Evolutionary conservation across 2,329 filamentous ascomycete species (phyloP), one percentile per base, ranked within the genome.

Genomic region (Cercospora brassicicola): DNA sequence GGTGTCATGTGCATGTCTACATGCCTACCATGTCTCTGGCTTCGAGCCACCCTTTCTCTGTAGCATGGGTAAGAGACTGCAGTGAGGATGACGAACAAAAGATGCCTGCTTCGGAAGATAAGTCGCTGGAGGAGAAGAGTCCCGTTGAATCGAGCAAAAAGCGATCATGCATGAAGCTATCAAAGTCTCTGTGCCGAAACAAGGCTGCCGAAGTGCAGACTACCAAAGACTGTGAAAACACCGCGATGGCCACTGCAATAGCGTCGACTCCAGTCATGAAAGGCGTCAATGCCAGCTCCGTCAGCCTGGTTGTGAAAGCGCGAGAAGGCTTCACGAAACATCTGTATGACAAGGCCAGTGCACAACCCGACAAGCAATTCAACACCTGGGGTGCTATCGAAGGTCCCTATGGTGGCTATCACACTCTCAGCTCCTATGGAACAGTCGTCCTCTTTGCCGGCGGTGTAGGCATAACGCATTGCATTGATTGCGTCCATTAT

Each of bases 1-100:
- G 87, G 62, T 85, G 84, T 74, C 86, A 89, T 75, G 86, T 88
- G 11, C 88, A 86, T 76, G 83, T 85, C 67, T 89, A 88, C 78
- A 83, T 89, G 66, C 87, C 87, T 2, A 77, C 69, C 1, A 71
- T 83, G 23, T 76, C 80, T 1, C 73, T 79, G 2, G 81, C 79
- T 78, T 77, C 79, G 10, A 82, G 80, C 56, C 83, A 84, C 66
- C 83, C 83, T 6, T 84, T 84, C 78, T 84, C 82, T 15, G 78
- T 84, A 61, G 83, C 83, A 28, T 84, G 82, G 82, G 77, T 79
- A 30, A 75, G 81, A 48, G 78, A 78, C 20, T 20, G n/a, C 18
- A 23, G 18, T 48, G 45, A 9, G 2, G 45, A 13, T 13, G 45
- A 48, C 11, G 45, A 48, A 48, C 11, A 48, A 1, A 48, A 18